Evolutionary conservation across 345 rosid genomes (phyloP), one percentile per base, ranked within the genome.

Genomic region (Pistacia vera): DNA sequence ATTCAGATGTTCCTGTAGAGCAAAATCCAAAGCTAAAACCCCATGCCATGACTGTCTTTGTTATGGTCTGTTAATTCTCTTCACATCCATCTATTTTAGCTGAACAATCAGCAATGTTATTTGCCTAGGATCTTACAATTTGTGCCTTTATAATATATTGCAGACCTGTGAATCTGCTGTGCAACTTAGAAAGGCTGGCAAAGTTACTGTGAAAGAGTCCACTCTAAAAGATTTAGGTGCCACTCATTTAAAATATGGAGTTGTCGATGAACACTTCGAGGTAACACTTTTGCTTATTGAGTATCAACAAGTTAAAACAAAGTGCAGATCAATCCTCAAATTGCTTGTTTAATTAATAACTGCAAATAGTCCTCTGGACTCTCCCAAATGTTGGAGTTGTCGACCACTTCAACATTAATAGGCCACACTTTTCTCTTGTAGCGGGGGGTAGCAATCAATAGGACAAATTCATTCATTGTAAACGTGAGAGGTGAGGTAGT

Each of bases 91-190:
- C 10, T 44, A 3, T 16, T 46, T 57, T 20, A 0, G 14, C 38
- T 25, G 58, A 68, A 16, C 41, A 38, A 38, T 38, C 7, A 38
- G 41, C 41, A 38, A 38, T 38, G 6, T 38, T 35, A 12, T 16
- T 60, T 73, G 63, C 28, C 62, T 12, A 30, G 11, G 17, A 41
- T 9, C 57, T n/a, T 44, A 44, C 16, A 22, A 55, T 25, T 25
- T 25, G 25, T 25, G 25, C 25, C 25, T 25, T 25, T 25, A 25
- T 25, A 25, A 25, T 25, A 25, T 67, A 72, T 70, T 77, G 80
- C 88, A 90, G 94, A 91, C 93, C 35, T 92, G 97, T 82, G 93
- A 94, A 81, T 88, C 97, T 51, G 93, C 97, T 3, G 83, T 81
- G 18, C 91, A 88, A 70, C 90, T 92, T 20, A 86, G 90, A 63